A percentile compares a stretch with the other conserved stretches of the same genome.
phyloP scores from a whole-genome alignment of 192 early-diverging fungal species.

The Entophlyctis helioformis region DNA sequence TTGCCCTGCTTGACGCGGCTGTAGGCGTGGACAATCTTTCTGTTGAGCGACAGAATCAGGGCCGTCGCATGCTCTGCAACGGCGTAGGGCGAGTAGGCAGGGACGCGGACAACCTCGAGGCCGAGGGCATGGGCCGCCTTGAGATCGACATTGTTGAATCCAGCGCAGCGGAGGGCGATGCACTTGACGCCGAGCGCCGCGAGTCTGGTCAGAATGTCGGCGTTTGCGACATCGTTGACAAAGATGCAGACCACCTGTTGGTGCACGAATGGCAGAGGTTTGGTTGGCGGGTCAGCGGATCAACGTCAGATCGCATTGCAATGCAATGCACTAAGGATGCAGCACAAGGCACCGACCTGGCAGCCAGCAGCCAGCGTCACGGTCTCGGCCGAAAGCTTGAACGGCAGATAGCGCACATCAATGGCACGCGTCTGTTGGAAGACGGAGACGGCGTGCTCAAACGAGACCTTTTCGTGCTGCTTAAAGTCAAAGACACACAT shows the following conservation, averaged over 20 bases:
- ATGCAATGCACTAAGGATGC: too few relatives aligned
- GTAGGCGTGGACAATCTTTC: constrained; percentile 24
- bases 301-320: too few relatives aligned
- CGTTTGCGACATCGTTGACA: constrained; percentile 26
- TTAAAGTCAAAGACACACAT: constrained; percentile 18
- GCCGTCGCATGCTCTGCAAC: constrained; percentile 36
- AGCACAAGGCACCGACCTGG: not conserved
- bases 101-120: constrained; percentile 29
- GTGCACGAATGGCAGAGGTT: not conserved
- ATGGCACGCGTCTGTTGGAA: constrained; percentile 1
- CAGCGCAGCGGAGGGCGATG: constrained; percentile 36
- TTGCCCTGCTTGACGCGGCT: constrained; percentile 15
- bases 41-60: constrained; percentile 24
- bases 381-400: constrained; percentile 5
- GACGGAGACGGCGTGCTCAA: constrained; percentile 2
- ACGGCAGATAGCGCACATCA: constrained; percentile 8
- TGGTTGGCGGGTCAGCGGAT: too few relatives aligned
- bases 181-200: constrained; percentile 16
- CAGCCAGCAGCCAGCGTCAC: constrained; percentile 8
- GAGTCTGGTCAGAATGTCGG: constrained; percentile 15
- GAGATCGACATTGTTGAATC: constrained; percentile 33
- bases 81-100: constrained; percentile 33
- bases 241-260: constrained; percentile 30
- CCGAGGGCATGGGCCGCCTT: constrained; percentile 9
- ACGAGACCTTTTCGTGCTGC: constrained; percentile 13